Base-by-base conservation (phyloP, 345 rosid species). In the Gynandropsis gynandra region DNA sequence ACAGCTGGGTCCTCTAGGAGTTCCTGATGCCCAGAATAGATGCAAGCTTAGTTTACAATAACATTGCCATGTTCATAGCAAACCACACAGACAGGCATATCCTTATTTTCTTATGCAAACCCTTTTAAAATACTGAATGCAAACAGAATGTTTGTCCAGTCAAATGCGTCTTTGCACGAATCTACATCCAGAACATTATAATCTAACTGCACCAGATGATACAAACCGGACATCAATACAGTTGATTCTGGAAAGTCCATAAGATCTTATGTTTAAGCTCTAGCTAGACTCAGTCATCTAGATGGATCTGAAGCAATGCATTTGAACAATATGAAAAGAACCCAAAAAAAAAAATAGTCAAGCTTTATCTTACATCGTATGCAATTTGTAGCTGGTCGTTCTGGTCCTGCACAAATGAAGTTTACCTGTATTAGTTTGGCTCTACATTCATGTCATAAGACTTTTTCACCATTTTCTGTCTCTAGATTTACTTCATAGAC, bases 1-100 rank as follows among this genome's bases (percentile, higher is more conserved):
- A 78, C 75, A 3, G 87, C 82, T 34, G 85, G 79, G 66, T 89
- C 97, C 13, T 86, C 94, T 80, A 83, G 47, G 12, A 89, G 81
- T 64, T 86, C 97, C 97, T 86, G 80, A 46, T 52, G 46, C 58
- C 42, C 60, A 47, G 40, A 9, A 5, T 2, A 50, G 63, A 47
- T 14, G 8, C 16, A 32, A 27, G 34, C 21, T 41, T 50, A 32
- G 7, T 16, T 7, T 40, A 40, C 43, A 40, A 3, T 9, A 20
- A 27, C 35, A 49, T 10, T 43, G 31, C 8, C 19, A 18, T 16
- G 50, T n/a, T 42, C 47, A 42, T 5, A 24, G 29, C 29, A 24
- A 24, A 24, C 29, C 0, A 48, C 8, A 10, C 46, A 33, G 10
- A 47, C n/a, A 31, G 16, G 38, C 11, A 34, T 14, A 5, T n/a